Base-by-base conservation (phyloP, 306 rosid genomes). In the Biancaea sappan region DNA sequence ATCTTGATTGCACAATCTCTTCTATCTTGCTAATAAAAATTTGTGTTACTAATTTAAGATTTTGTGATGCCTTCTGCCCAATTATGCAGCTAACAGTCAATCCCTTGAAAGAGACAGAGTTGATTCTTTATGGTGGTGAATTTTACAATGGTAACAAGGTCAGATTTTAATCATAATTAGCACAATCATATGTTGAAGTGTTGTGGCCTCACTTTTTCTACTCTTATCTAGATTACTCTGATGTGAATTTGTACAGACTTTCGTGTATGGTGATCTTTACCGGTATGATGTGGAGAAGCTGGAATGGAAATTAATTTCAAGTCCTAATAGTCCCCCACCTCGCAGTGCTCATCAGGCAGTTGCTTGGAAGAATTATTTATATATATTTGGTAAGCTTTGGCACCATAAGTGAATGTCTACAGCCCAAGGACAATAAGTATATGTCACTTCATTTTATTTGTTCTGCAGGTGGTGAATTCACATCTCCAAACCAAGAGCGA, bases 241-340 rank as follows among this genome's bases (percentile, higher is more conserved):
- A 47, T 81, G 73, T 84, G 74, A 68, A 57, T 82, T 46, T 18
- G 24, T 73, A 68, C 88, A 94, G 99, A 94, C 99, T 24, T 92
- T 78, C 43, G 96, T 94, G 19, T 92, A 94, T 7, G 92, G 99
- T 13, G 97, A 92, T 81, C 86, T 92, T 59, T 94, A 86, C 76
- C 90, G 95, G 56, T 94, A 77, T 40, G 99, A 92, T 66, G 90
- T 84, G 48, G 99, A 94, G 79, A 92, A 94, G 86, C 86, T 78
- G 84, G 99, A 88, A 74, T 94, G 99, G 99, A 94, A 90, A 80
- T 47, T 87, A 54, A 74, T 94, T 84, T 88, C 95, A 3, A 92
- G 99, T 79, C 99, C 99, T 9, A 94, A 92, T 59, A 94, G 96
- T 80, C 99, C 99, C 44, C 99, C 99, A 28, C 99, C 99, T 37